phyloP scores from a whole-genome alignment of 2,329 filamentous ascomycete species.

The Fusarium sp. region DNA sequence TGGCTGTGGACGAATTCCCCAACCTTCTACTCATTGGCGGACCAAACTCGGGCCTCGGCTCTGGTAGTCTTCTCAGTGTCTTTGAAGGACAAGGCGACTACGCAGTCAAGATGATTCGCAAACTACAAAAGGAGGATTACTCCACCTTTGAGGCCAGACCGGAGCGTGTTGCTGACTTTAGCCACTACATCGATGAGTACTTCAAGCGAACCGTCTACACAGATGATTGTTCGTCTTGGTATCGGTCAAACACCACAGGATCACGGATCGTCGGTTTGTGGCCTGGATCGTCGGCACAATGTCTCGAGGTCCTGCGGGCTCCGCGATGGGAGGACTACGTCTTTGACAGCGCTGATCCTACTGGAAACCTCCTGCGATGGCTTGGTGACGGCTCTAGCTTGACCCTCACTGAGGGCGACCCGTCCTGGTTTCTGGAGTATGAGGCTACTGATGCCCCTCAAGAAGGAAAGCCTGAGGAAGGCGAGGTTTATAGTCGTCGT shows the following conservation, averaged over 20 bases:
- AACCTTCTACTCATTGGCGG: conserved; percentile 63
- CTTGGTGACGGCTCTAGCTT: conserved; percentile 22
- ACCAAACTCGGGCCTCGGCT: conserved; percentile 61
- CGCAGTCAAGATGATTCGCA: conserved; percentile 38
- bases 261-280: conserved; percentile 14
- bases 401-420: conserved; percentile 10
- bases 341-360: conserved; percentile 5
- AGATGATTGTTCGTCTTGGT: conserved; percentile 27
- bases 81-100: conserved; percentile 58
- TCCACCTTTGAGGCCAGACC: conserved; percentile 11
- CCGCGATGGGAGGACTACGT: conserved; percentile 24
- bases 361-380: conserved; percentile 17
- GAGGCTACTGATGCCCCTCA: conserved; percentile 15
- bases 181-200: conserved; percentile 24
- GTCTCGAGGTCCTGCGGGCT: conserved; percentile 14
- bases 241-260: not conserved
- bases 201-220: conserved; percentile 28
- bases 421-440: conserved; percentile 22
- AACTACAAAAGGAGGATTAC: conserved; percentile 41
- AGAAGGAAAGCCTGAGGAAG: conserved; percentile 10
- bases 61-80: conserved; percentile 59
- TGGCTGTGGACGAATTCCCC: conserved; percentile 61
- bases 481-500: conserved; percentile 4
- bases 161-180: conserved; percentile 14
- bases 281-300: conserved; percentile 19